Evolutionary conservation across 176 grass and related monocot species (phyloP), one percentile per base, ranked within the genome.

Genomic region (Eremochloa ophiuroides): DNA sequence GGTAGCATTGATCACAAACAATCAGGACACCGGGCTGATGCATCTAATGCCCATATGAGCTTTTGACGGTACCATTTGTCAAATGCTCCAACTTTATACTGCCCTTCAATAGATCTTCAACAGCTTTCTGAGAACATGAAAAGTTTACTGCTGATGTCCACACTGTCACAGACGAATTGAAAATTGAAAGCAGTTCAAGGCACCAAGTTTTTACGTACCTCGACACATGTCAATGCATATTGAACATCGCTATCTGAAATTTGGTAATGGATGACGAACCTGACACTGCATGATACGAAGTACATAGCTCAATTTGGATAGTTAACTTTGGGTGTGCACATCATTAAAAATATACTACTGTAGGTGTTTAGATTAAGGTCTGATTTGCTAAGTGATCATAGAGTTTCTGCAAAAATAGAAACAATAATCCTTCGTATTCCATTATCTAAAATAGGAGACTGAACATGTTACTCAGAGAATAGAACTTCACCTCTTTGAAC

Each of bases 201-300:
- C 55, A 11, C 17, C 8, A 3, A 42, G 12, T 1, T 26, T 15
- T 80, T 71, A 6, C 79, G 12, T 95, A 94, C 96, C 91, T 99
- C 90, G 15, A 95, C 82, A 66, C 73, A 95, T 60, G 89, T 81
- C 76, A 99, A 50, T 47, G 87, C 87, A 70, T 93, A 95, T 59
- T 91, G 85, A 30, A 95, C 73, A 64, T 99, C 96, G 29, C 64
- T 85, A 18, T 99, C 93, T 70, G 93, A 95, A 86, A 99, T 99
- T 66, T 99, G 96, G 85, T 95, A 80, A 77, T 99, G 96, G 42
- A 93, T 60, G 53, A 99, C 96, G 80, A 99, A 60, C 71, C 96
- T 89, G 29, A 99, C n/a, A 64, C 96, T 99, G 91, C 79, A 83
- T 64, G 46, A 82, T 31, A 78, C 11, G 10, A 62, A 62, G 25